Evolutionary conservation across 495 filamentous ascomycete species (phyloP), one percentile per base, ranked within the genome.

Genomic region (Chaetomium fimeti): DNA sequence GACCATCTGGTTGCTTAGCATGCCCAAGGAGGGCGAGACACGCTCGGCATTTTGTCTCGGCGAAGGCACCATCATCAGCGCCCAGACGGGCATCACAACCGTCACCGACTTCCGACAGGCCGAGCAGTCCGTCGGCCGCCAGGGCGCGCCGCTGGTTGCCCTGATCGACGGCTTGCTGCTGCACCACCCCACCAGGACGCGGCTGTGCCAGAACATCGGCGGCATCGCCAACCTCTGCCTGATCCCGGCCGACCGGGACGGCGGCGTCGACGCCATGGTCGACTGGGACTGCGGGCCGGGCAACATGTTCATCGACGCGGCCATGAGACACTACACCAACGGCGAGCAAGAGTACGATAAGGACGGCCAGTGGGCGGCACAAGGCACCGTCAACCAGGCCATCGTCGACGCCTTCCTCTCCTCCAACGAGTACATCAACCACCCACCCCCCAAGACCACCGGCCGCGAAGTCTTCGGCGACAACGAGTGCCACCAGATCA

Each of bases 251-350:
- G 48, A 51, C 22, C 18, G 24, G 5, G 43, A 47, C n/a, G 43
- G 43, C n/a, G 43, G 43, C 16, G 43, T 47, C 43, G 43, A 47
- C n/a, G 43, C 43, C n/a, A 47, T 47, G 43, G 43, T 47, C 16
- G 48, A 51, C 48, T 51, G 48, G 48, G 48, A 51, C 22, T 51
- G 48, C 11, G 48, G 48, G 12, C 48, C 48, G 48, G 48, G 48
- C 48, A 51, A 51, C n/a, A 51, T 51, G 48, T 51, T 51, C 48
- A 51, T 51, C 22, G 48, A 51, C 48, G 48, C 48, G 48, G 48
- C 48, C 20, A 51, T 51, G 48, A 25, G 48, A 12, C 20, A 51
- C 48, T 51, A 51, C 22, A 51, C 48, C 48, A 51, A 51, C 48
- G 48, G 48, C 48, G 48, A 51, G 48, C 48, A 51, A 51, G 48